Conservation (phyloP, 768 basidiomycete species). For the Peribolospora kevripleyi region DNA sequence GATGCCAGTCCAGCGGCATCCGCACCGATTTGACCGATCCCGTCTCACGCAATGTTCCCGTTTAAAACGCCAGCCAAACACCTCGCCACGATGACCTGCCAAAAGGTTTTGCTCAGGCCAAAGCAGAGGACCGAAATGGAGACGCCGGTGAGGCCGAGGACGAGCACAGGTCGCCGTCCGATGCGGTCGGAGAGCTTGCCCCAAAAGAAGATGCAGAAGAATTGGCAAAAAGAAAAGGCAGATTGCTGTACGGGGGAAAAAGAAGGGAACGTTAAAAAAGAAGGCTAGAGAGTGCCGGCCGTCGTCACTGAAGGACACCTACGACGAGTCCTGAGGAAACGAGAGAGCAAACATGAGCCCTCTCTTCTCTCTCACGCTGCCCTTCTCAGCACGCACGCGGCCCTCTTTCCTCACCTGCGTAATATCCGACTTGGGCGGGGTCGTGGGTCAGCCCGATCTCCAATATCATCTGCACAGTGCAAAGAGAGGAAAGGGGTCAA, state of each 20-base stretch:
- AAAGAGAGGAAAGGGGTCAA: background rate
- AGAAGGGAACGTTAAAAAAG: too few species aligned
- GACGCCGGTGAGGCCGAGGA: slow-evolving; percentile 9
- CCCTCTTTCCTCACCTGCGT: background rate
- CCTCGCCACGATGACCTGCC: slow-evolving; percentile 7
- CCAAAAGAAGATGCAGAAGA: slow-evolving; percentile 11
- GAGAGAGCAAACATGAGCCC: too few species aligned
- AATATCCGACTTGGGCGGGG: slow-evolving; percentile 3
- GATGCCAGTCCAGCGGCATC: background rate
- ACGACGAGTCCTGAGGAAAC: slow-evolving; percentile 2
- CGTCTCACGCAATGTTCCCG: slow-evolving; percentile 6
- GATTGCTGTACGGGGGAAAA: background rate
- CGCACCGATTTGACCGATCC: background rate
- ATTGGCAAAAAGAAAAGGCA: slow-evolving; percentile 9
- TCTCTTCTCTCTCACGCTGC: too few species aligned
- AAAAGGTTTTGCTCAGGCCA: slow-evolving; percentile 6
- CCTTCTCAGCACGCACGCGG: too few species aligned
- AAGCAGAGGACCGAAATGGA: slow-evolving; percentile 9
- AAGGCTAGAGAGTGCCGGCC: too few species aligned
- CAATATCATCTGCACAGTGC: background rate
- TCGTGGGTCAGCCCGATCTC: background rate
- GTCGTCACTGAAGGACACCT: too few species aligned
- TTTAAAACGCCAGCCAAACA: slow-evolving; percentile 6
- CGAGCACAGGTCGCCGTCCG: slow-evolving; percentile 12
- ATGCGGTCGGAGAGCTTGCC: slow-evolving; percentile 12